Evolutionary conservation across 192 early-diverging fungal genomes (phyloP).

Genomic region (Chytriomyces sp.): DNA sequence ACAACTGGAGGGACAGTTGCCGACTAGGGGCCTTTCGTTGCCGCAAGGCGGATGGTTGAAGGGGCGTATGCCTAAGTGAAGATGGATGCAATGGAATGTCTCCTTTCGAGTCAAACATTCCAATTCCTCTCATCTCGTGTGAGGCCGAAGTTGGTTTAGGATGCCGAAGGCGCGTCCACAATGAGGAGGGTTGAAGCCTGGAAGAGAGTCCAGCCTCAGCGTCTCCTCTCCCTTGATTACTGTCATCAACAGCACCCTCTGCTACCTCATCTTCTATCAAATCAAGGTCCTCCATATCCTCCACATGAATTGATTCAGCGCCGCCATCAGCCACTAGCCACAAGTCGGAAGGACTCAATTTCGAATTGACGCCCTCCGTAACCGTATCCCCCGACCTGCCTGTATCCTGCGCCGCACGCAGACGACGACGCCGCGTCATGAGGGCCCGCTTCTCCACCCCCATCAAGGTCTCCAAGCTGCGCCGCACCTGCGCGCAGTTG

Average conservation of each 20-base stretch:
- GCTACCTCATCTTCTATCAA: not conserved
- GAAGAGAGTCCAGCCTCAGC: too few relatives aligned
- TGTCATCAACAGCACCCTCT: not conserved
- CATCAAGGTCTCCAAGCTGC: conserved; percentile 38
- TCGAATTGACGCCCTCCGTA: not conserved
- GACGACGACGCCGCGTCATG: not conserved
- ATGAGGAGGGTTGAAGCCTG: not conserved
- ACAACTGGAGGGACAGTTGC: too few relatives aligned
- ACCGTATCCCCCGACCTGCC: not conserved
- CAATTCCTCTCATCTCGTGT: too few relatives aligned
- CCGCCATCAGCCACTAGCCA: conserved; percentile 5
- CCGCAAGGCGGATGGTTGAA: not conserved
- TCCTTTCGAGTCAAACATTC: conserved; percentile 12
- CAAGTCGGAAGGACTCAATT: not conserved
- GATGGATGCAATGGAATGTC: conserved; percentile 9
- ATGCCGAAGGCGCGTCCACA: not conserved
- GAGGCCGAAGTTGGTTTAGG: too few relatives aligned
- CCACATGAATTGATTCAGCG: not conserved
- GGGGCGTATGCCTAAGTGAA: not conserved
- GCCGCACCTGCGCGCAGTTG: conserved; percentile 42
- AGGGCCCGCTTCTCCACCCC: conserved; percentile 23
- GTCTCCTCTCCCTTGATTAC: too few relatives aligned
- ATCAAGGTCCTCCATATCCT: not conserved
- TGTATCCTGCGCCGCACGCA: not conserved
- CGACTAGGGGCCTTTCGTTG: not conserved